Conservation (phyloP, 306 rosid genomes). For the Vigna nakashimae region DNA sequence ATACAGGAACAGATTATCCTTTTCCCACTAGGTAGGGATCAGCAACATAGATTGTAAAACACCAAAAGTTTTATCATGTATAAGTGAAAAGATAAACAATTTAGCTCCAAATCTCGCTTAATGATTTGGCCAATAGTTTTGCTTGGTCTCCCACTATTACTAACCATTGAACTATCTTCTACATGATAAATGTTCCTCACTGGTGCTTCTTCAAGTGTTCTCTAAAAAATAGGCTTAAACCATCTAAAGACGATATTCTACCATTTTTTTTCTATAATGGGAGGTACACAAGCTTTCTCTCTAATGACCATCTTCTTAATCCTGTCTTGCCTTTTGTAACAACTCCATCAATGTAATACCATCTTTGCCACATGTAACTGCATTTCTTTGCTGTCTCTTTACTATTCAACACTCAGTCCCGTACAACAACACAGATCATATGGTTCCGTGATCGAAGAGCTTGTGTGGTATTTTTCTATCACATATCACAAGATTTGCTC, state of each 20-base stretch:
- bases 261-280: neutral
- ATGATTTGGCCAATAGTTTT: neutral
- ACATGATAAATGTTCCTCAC: neutral
- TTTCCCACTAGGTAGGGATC: neutral
- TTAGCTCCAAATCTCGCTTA: conserved; percentile 11
- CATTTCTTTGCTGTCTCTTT: neutral
- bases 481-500: neutral
- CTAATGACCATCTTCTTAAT: neutral
- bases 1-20: neutral
- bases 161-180: neutral
- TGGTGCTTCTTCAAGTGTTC: neutral
- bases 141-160: neutral
- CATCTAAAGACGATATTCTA: neutral
- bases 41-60: neutral
- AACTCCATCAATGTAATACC: conserved; percentile 1
- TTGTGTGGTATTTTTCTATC: neutral
- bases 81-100: neutral
- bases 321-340: neutral
- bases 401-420: neutral
- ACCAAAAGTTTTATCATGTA: neutral
- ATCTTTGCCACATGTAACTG: neutral
- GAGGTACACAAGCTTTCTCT: neutral
- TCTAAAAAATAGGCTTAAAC: neutral
- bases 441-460: neutral
- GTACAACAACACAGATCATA: neutral